phyloP scores from a whole-genome alignment of 768 basidiomycete species.

The Russula sp. region DNA sequence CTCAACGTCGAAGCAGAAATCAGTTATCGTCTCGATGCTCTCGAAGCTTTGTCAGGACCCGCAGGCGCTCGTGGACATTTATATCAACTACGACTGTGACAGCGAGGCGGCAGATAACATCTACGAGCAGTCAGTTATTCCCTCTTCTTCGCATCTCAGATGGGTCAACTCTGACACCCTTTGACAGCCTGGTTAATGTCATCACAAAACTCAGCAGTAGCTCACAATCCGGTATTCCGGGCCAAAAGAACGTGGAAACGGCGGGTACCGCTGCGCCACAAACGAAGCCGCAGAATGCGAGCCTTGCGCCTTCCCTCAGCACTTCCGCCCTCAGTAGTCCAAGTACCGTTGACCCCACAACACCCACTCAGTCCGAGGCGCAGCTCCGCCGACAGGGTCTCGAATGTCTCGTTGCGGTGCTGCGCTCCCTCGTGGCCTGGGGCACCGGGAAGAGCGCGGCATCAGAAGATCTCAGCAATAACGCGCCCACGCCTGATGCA shows the following conservation, averaged over 20 bases:
- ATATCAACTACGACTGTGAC: conserved; percentile 99
- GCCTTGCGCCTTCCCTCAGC: conserved; percentile 56
- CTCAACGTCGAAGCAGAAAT: conserved; percentile 92
- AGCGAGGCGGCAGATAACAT: conserved; percentile 92
- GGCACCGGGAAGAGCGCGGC: conserved; percentile 47
- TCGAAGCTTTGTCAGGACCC: conserved; percentile 89
- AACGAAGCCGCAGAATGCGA: conserved; percentile 35
- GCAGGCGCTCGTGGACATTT: conserved; percentile 95
- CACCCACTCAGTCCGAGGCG: conserved; percentile 66
- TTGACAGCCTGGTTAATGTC: conserved; percentile 79
- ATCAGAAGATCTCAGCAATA: conserved; percentile 34
- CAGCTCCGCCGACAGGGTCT: conserved; percentile 87
- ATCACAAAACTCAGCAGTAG: conserved; percentile 81
- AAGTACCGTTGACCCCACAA: conserved; percentile 58
- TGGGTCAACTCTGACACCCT: background rate
- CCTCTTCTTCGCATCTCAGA: background rate
- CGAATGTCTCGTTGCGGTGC: conserved; percentile 85
- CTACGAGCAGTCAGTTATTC: conserved; percentile 76
- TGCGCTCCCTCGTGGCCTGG: conserved; percentile 90
- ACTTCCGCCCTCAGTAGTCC: conserved; percentile 58
- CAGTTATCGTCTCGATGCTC: conserved; percentile 83
- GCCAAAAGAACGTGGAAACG: conserved; percentile 49
- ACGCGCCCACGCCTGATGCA: conserved; percentile 41
- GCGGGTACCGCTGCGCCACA: conserved; percentile 53
- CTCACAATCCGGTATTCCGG: conserved; percentile 33